Percentiles rank a stretch among this genome's conserved stretches.
Conservation (phyloP, 306 rosid species). For the Arachis stenosperma region DNA sequence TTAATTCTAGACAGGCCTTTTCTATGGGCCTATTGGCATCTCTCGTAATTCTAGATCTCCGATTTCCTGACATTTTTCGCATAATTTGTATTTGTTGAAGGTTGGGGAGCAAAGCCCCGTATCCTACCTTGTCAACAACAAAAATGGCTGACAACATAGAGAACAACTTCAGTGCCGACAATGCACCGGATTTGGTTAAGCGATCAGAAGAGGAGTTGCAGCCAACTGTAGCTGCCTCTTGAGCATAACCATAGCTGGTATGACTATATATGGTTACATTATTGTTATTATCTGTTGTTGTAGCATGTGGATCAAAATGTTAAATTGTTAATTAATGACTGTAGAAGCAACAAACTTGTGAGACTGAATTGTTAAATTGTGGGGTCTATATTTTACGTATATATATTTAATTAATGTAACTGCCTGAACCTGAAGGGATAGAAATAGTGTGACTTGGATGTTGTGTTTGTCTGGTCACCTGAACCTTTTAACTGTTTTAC, state of each 20-base stretch:
- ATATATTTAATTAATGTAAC: background rate
- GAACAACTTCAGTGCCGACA: conserved; percentile 37
- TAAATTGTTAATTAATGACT: conserved; percentile 8
- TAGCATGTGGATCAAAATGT: conserved; percentile 4
- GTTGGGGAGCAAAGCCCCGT: conserved; percentile 62
- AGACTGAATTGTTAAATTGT: conserved; percentile 27
- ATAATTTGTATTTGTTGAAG: conserved; percentile 43
- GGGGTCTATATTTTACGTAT: conserved; percentile 6
- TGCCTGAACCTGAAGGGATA: conserved; percentile 8
- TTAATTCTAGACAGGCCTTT: conserved; percentile 14
- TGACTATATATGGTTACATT: background rate
- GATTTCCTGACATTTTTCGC: conserved; percentile 1
- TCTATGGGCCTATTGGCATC: background rate
- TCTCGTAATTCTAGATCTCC: conserved; percentile 20
- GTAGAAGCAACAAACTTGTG: conserved; percentile 28
- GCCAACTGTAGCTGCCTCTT: conserved; percentile 45
- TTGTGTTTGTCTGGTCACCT: conserved; percentile 11
- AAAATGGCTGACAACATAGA: conserved; percentile 46
- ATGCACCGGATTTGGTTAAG: conserved; percentile 42
- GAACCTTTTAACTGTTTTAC: conserved; percentile 13
- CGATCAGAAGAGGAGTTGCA: conserved; percentile 47
- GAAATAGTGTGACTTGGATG: conserved; percentile 30
- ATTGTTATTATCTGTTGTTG: background rate
- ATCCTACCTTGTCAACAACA: conserved; percentile 51
- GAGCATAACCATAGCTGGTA: conserved; percentile 21